Evolutionary conservation across 495 filamentous ascomycete species (phyloP), one percentile per base, ranked within the genome.

Genomic region (Penicillium desertorum): DNA sequence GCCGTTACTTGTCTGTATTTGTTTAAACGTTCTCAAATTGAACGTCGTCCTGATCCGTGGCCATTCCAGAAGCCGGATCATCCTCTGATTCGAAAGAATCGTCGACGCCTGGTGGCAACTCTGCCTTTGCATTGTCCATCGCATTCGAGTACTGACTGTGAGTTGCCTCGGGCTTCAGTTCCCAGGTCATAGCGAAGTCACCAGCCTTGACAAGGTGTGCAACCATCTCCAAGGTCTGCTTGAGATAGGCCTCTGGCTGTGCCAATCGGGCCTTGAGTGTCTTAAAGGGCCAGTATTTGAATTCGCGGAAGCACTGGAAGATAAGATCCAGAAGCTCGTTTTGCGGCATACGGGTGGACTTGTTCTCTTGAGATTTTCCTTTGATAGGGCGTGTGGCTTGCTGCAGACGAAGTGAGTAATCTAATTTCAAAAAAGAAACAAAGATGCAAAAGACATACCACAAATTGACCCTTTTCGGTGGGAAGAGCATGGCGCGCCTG

Each of bases 241-340:
- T 91, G 47, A 98, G 84, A 69, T 91, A 98, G 5, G 88, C 86
- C 68, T 98, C 94, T 0, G 94, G 94, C 75, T 98, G 94, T 49
- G 83, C 77, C 32, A 92, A 80, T 59, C 76, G 71, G 20, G 80
- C 75, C 58, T 89, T 88, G 61, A 98, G 82, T 0, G 83, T 82
- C 63, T 88, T 92, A 77, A 98, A 87, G 17, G 88, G 82, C 93
- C 93, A 98, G 72, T 92, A 97, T 51, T 83, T 83, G 78, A 88
- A 96, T 50, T 85, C 72, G 32, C 85, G 81, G 83, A 98, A 98
- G 66, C 85, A 88, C 16, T 77, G 69, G 76, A 90, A 91, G 56
- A 98, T 85, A 42, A 76, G 76, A 69, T 97, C 91, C 73, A 96
- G 72, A 37, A 98, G 85, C 68, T 92, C 87, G 76, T 89, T 88